Base-by-base conservation (phyloP, 176 grass and related monocot species). In the Juncus effusus region DNA sequence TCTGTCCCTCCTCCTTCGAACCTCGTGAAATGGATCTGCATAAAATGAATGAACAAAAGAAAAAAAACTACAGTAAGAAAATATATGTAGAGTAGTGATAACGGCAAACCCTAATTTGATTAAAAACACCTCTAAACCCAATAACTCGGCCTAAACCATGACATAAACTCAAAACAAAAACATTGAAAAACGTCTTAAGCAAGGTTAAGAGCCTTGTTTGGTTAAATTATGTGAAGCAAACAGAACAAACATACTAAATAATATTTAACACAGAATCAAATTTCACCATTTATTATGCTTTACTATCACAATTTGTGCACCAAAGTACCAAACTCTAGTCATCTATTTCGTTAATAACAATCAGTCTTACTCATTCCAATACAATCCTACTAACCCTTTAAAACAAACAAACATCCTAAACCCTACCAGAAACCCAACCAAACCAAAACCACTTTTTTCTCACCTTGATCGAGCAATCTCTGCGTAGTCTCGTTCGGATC, bases 1-100 rank as follows among this genome's bases (percentile, higher is more conserved):
- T 64, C 81, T 87, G 85, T 99, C 95, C 56, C 65, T 84, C 76
- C 76, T 99, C 16, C 89, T 84, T 74, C 78, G 92, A 61, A 99
- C 95, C 78, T 90, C 88, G 55, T 90, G 95, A 83, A 93, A 99
- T 36, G 89, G 85, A 76, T 99, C 95, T 99, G 73, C 68, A 72
- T 44, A 64, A 74, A 63, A 75, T 52, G 64, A 77, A 63, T 16
- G 81, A 74, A 86, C 38, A 70, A 15, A 38, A 40, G 16, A 83
- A 54, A 4, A 61, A 68, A 74, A 60, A 74, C 65, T 37, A 28
- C 69, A 5, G 10, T 2, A 63, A 56, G 49, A 79, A 51, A 78
- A 52, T 6, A 63, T 16, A 35, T 36, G 38, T 13, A 7, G 60
- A 36, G 13, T 11, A 61, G 69, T 35, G 53, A 59, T 19, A 62